Evolutionary conservation across 495 filamentous ascomycete genomes (phyloP), one percentile per base, ranked within the genome.

Genomic region (Penicillium verhagenii): DNA sequence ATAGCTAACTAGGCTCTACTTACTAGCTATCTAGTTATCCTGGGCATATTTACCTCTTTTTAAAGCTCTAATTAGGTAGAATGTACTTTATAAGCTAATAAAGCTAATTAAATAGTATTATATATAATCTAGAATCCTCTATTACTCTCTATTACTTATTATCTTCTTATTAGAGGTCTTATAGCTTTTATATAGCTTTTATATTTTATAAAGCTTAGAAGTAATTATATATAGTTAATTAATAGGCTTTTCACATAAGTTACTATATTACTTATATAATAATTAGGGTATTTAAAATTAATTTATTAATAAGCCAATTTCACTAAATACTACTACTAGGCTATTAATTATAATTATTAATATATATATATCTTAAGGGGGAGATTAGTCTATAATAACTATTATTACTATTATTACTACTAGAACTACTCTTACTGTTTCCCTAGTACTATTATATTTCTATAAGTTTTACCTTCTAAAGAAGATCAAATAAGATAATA

Each of bases 1-100:
- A 53, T 59, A 33, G 65, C 52, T 31, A 68, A 68, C 2, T 70
- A 59, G 67, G 56, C 70, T 23, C 59, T 72, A 0, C 54, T 72
- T 13, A 60, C 67, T 1, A 60, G 65, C 7, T 70, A 66, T 54
- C 52, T 72, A 21, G 53, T 70, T 9, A 56, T 70, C 16, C 67
- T 65, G 2, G 67, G 67, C 3, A 72, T 63, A 4, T 72, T 70
- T 47, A 65, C 57, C 42, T 61, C 54, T 6, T 38, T 68, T n/a
- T 50, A 70, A 46, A 47, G 28, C 28, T 43, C 40, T 13, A 11
- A 71, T 50, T 7, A 28, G 33, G 42, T 43, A 14, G 50, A 45
- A 23, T 26, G 37, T 37, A 26, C 18, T 53, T 45, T 53, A 11
- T 5, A 35, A 20, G 25, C 21, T 8, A 53, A 53, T n/a, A 45